Percentiles rank a stretch among this genome's conserved stretches.
Evolutionary conservation across 169 alveolate genomes (phyloP).

Genomic region (Eimeria falciformis): DNA sequence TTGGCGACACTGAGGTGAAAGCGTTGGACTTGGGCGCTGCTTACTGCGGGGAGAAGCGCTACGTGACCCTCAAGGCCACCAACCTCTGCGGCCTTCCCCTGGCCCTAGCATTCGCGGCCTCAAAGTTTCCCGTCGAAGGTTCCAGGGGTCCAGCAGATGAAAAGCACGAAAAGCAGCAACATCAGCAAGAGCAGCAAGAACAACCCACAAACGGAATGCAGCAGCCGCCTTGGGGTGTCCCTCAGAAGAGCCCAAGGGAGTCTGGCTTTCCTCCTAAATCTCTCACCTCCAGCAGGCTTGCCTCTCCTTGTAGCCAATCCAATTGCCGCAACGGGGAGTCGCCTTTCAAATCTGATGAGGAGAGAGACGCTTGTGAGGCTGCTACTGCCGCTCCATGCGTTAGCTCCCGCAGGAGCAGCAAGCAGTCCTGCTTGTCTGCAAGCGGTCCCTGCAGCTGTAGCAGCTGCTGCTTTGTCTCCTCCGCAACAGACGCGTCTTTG

Average conservation of each 20-base stretch:
- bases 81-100: constrained; percentile 11
- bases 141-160: neutral
- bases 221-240: neutral
- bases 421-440: neutral
- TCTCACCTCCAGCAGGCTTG: no score
- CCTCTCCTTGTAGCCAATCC: no score
- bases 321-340: no score
- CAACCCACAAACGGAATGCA: neutral
- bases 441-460: neutral
- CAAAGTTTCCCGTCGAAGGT: neutral
- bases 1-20: constrained; percentile 7
- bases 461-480: no score
- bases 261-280: no score
- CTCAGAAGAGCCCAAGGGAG: no score
- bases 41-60: constrained; percentile 1
- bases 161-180: neutral
- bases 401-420: neutral
- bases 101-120: constrained; percentile 1
- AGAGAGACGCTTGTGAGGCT: no score
- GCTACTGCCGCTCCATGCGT: neutral
- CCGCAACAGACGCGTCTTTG: no score
- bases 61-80: neutral
- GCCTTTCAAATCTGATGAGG: no score
- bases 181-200: neutral
- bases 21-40: neutral